Evolutionary conservation across 345 rosid species (phyloP).

Genomic region (Syzygium grande): DNA sequence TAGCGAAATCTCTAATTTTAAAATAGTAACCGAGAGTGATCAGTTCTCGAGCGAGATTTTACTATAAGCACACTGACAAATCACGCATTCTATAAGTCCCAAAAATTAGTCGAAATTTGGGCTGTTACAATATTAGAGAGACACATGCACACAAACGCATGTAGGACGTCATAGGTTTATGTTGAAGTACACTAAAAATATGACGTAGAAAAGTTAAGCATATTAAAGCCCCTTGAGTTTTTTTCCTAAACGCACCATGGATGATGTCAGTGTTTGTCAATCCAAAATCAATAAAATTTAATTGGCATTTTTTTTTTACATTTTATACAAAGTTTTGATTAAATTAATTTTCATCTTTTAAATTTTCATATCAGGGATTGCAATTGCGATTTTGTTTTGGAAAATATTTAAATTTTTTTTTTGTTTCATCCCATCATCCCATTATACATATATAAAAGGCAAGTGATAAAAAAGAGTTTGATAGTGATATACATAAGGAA

Average conservation of each 20-base stretch:
- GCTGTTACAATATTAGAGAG: too few species aligned
- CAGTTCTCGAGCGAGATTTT: too few species aligned
- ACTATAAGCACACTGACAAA: too few species aligned
- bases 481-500: background rate
- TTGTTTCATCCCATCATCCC: background rate
- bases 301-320: background rate
- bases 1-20: too few species aligned
- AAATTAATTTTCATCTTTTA: background rate
- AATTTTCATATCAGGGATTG: background rate
- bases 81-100: too few species aligned
- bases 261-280: background rate
- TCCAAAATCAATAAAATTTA: background rate
- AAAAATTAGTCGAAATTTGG: too few species aligned
- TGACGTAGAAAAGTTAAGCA: background rate
- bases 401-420: too few species aligned
- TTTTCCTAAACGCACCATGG: background rate
- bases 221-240: background rate
- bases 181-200: background rate
- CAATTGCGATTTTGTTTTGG: background rate
- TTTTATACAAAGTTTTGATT: background rate
- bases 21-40: too few species aligned
- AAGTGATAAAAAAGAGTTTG: background rate
- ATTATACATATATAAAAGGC: background rate
- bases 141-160: background rate
- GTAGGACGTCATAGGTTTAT: constrained; percentile 25